A percentile compares a stretch with the other conserved stretches of the same genome.
Evolutionary conservation across 257 asterid species (phyloP).

Genomic region (Capsicum pubescens): DNA sequence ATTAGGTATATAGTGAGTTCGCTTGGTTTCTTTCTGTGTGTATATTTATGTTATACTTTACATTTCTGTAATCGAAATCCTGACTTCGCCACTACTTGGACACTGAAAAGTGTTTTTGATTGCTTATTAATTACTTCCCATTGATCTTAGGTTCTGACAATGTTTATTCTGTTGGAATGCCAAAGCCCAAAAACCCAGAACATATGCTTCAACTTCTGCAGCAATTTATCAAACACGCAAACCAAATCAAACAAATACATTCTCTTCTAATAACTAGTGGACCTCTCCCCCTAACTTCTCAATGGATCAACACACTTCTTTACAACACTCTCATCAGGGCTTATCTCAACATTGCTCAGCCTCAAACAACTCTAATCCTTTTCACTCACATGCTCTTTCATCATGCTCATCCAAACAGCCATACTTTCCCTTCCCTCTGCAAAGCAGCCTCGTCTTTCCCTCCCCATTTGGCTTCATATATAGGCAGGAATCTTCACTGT

Average conservation of each 20-base stretch:
- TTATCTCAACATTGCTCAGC: constrained; percentile 35
- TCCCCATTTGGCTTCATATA: constrained; percentile 32
- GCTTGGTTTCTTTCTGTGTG: neutral
- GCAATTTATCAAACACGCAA: neutral
- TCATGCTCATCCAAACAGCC: constrained; percentile 4
- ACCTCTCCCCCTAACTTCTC: constrained; percentile 51
- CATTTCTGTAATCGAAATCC: too few relatives aligned
- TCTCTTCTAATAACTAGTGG: constrained; percentile 54
- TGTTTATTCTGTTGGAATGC: neutral
- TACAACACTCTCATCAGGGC: constrained; percentile 76
- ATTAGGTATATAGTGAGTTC: neutral
- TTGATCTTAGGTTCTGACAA: constrained; percentile 13
- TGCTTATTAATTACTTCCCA: neutral
- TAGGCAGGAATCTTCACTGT: constrained; percentile 56
- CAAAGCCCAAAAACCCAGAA: constrained; percentile 39
- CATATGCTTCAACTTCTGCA: constrained; percentile 56
- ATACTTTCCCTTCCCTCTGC: constrained; percentile 67
- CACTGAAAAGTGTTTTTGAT: neutral
- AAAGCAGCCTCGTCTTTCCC: constrained; percentile 60
- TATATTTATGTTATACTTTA: neutral
- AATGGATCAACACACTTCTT: constrained; percentile 82
- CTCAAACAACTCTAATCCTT: constrained; percentile 36
- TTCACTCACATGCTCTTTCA: constrained; percentile 51
- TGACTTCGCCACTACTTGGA: neutral
- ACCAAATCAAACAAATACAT: neutral